A percentile compares a stretch with the other conserved stretches of the same genome.
These are phyloP conservation scores for Centrapalus pauciflorus DNA, from an alignment of 129 eudicot genomes.

Conservation along the genomic window DNA sequence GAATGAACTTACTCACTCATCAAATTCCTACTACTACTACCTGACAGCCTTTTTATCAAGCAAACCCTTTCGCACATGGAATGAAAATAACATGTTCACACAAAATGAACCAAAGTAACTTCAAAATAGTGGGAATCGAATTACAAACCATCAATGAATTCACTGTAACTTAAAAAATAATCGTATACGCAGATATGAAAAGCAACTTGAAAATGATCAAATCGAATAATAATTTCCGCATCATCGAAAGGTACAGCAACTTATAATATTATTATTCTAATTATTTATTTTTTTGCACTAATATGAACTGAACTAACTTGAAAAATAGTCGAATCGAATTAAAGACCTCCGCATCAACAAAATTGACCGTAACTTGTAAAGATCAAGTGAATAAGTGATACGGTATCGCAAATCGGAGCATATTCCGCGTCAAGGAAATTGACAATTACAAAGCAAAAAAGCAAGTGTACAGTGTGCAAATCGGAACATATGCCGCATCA, in stretches of 20 bases:
- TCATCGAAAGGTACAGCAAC: background rate
- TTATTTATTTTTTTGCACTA: background rate
- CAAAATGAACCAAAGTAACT: background rate
- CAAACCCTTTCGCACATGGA: background rate
- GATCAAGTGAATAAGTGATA: background rate
- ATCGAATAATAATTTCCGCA: background rate
- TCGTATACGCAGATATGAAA: background rate
- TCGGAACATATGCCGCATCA: background rate
- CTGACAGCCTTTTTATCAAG: background rate
- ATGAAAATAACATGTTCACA: background rate
- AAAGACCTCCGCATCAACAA: background rate
- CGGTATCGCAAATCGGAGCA: background rate
- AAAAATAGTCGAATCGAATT: too few species aligned
- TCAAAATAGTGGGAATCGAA: background rate
- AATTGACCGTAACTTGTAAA: background rate
- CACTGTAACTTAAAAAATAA: background rate
- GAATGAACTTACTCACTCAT: conserved; percentile 9
- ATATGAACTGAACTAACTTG: too few species aligned
- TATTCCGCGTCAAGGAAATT: too few species aligned
- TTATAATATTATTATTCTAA: too few species aligned
- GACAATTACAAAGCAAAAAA: too few species aligned
- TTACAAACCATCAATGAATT: conserved; percentile 10
- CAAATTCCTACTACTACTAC: background rate
- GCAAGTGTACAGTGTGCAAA: too few species aligned
- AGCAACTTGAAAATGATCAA: background rate